phyloP scores from a whole-genome alignment of 225 moss, liverwort and hornwort species.

The Sphagnum contortum region DNA sequence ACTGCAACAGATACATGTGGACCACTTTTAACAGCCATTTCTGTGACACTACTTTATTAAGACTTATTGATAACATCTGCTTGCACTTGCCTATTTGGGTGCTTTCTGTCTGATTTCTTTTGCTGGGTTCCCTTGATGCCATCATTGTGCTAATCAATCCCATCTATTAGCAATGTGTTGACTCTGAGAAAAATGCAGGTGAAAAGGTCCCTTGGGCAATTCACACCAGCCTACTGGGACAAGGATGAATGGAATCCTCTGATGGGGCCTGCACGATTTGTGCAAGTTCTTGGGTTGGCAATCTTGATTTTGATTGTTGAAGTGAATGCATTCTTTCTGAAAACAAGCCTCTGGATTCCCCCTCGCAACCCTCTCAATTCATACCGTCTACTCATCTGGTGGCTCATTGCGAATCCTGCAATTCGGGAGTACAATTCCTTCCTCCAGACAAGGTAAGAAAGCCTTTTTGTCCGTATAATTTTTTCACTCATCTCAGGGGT shows the following conservation, averaged over 20 bases:
- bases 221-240: slow-evolving; percentile 89
- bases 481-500: background rate
- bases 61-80: too few species aligned
- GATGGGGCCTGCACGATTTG: slow-evolving; percentile 69
- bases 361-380: slow-evolving; percentile 79
- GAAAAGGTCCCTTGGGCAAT: slow-evolving; percentile 74
- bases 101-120: too few species aligned
- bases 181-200: slow-evolving; percentile 30
- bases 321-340: slow-evolving; percentile 89
- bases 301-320: slow-evolving; percentile 75
- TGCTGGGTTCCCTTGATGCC: too few species aligned
- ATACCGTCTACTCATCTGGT: slow-evolving; percentile 81
- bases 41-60: too few species aligned
- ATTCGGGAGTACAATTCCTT: slow-evolving; percentile 90
- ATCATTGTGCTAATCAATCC: too few species aligned
- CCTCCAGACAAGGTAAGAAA: slow-evolving; percentile 62
- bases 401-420: slow-evolving; percentile 88
- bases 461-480: background rate
- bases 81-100: too few species aligned
- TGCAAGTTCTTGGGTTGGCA: slow-evolving; percentile 65
- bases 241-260: slow-evolving; percentile 93
- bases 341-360: slow-evolving; percentile 78
- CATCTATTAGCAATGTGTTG: too few species aligned
- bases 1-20: too few species aligned
- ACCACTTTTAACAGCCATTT: too few species aligned